A percentile compares a stretch with the other conserved stretches of the same genome.
Evolutionary conservation across 768 basidiomycete genomes (phyloP).

Genomic region (Gyrodon lividus): DNA sequence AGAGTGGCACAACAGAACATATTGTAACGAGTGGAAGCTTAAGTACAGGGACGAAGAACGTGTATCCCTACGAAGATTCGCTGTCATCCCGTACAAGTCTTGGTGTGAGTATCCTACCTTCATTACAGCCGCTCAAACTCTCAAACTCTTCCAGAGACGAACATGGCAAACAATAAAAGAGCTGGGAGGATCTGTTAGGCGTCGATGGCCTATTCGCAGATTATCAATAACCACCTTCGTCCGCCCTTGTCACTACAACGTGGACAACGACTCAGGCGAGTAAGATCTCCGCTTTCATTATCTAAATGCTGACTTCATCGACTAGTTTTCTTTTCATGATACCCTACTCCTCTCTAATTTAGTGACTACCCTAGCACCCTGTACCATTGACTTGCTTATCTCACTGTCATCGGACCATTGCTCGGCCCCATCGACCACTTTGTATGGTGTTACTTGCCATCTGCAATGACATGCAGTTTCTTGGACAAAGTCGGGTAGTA

Average conservation of each 20-base stretch:
- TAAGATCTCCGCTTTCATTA: not conserved
- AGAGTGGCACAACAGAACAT: constrained; percentile 8
- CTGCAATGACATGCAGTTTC: not conserved
- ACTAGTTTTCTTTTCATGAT: constrained; percentile 18
- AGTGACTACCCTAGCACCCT: not conserved
- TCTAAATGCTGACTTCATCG: not conserved
- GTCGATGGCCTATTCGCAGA: constrained; percentile 15
- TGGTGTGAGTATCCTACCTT: constrained; percentile 13
- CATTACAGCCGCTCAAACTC: not conserved
- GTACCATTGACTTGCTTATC: not conserved
- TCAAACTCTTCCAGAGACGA: constrained; percentile 12
- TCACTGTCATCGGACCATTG: not conserved
- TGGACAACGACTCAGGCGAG: constrained; percentile 26
- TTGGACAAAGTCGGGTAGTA: not conserved
- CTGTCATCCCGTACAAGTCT: constrained; percentile 6
- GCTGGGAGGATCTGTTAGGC: constrained; percentile 14
- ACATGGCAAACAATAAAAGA: constrained; percentile 15
- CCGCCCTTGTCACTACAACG: constrained; percentile 20
- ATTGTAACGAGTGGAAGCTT: not conserved
- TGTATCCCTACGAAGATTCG: constrained; percentile 8
- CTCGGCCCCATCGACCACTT: not conserved
- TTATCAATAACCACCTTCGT: not conserved
- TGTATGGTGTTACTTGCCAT: not conserved
- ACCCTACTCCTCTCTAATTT: not conserved
- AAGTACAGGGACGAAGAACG: not conserved